phyloP scores from a whole-genome alignment of 768 basidiomycete species.

The Rhodotorula graminis region DNA sequence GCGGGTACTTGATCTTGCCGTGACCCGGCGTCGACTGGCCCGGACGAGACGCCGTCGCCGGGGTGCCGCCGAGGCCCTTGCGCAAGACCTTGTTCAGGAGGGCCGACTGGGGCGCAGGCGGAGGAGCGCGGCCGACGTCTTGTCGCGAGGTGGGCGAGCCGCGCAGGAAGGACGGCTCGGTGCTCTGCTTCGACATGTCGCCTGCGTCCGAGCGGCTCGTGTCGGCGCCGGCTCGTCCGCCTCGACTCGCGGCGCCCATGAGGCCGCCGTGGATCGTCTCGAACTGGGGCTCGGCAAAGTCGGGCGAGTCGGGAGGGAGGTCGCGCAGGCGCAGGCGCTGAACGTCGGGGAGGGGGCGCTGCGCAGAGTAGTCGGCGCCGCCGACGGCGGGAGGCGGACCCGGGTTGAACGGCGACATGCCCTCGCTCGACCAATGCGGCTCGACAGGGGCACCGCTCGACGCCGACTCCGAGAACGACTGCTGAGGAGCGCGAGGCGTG shows the following conservation, averaged over 20 bases:
- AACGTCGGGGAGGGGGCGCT: not conserved
- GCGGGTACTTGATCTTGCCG: slow-evolving; percentile 60
- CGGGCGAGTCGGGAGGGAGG: slow-evolving; percentile 41
- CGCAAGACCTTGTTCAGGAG: slow-evolving; percentile 41
- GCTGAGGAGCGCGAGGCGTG: slow-evolving; percentile 2
- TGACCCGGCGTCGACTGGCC: slow-evolving; percentile 56
- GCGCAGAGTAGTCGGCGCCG: slow-evolving; percentile 6
- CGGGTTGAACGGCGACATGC: not conserved
- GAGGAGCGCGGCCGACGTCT: not conserved
- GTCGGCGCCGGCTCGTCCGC: not conserved
- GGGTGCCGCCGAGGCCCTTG: slow-evolving; percentile 51
- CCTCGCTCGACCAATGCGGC: slow-evolving; percentile 17
- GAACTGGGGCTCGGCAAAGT: slow-evolving; percentile 37
- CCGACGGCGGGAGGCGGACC: not conserved
- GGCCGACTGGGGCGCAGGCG: slow-evolving; percentile 37
- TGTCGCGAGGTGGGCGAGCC: not conserved
- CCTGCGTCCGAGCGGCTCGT: not conserved
- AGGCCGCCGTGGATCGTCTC: slow-evolving; percentile 29
- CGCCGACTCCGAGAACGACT: not conserved
- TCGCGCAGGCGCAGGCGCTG: slow-evolving; percentile 27
- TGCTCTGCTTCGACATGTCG: slow-evolving; percentile 9
- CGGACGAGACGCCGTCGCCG: slow-evolving; percentile 46
- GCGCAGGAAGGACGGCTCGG: slow-evolving; percentile 23
- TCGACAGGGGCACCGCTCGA: slow-evolving; percentile 3
- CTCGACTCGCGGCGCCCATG: not conserved